Conservation (phyloP, 306 rosid genomes). For the Acacia acuminata region DNA sequence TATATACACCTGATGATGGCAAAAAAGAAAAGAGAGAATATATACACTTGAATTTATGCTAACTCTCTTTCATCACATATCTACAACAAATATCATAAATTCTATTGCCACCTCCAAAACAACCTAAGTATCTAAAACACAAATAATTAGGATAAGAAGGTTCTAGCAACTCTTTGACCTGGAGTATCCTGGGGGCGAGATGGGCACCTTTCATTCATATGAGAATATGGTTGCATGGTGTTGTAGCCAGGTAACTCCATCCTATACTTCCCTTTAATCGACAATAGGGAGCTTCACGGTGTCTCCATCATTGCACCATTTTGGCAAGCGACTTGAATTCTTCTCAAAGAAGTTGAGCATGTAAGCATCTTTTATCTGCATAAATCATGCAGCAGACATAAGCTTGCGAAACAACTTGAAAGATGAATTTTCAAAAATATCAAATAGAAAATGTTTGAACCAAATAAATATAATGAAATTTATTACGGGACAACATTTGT, state of each 20-base stretch:
- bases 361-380: conserved; percentile 97
- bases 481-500: neutral
- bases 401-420: neutral
- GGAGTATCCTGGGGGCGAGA: conserved; percentile 74
- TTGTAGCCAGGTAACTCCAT: conserved; percentile 91
- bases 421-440: neutral
- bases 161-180: conserved; percentile 64
- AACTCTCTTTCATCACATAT: neutral
- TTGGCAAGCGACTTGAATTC: conserved; percentile 80
- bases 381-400: conserved; percentile 17
- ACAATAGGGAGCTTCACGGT: conserved; percentile 81
- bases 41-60: conserved; percentile 24
- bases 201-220: conserved; percentile 94
- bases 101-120: conserved; percentile 17
- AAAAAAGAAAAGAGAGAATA: no score
- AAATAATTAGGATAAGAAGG: conserved; percentile 12
- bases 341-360: conserved; percentile 79
- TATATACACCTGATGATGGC: conserved; percentile 23
- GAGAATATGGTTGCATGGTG: conserved; percentile 70
- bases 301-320: conserved; percentile 92
- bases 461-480: neutral
- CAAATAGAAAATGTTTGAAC: neutral
- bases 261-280: conserved; percentile 85
- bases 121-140: neutral
- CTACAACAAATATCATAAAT: conserved; percentile 28